Evolutionary conservation across 2,329 filamentous ascomycete genomes (phyloP), one percentile per base, ranked within the genome.

Genomic region (Dothideomycetidae sp.): DNA sequence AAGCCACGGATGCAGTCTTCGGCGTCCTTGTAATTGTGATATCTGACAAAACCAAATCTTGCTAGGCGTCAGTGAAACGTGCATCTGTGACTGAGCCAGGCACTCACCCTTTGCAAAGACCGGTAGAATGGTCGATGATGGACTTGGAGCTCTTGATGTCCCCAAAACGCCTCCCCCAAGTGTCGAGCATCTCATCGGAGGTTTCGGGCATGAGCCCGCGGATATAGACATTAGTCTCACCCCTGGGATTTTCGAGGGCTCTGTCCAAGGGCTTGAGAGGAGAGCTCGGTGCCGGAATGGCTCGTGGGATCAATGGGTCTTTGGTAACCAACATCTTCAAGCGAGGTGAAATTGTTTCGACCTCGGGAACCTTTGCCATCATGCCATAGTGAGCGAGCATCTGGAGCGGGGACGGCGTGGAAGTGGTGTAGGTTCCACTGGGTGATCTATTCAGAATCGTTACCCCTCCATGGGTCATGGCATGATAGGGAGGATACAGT

Each of bases 181-280:
- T 68, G 50, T 81, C 72, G 12, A 98, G 67, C 54, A 92, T 78
- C 34, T 92, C 81, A 52, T 98, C 90, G 33, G 92, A 90, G 1
- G 88, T 98, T 50, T 92, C 88, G 0, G 90, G 88, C 46, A 93
- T 81, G 44, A 98, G 78, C 12, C 92, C 92, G 43, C 90, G 83
- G 46, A 98, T 94, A 66, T 98, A 98, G 46, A 98, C 88, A 53
- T 98, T 98, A 45, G 85, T 90, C 54, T 96, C 93, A 31, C 86
- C 86, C 33, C 81, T 90, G 42, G 85, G 81, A 53, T 96, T 96
- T 61, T 93, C 83, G 33, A 98, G 68, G 53, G 86, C 93, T 59
- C 93, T 86, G 46, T 93, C 88, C 17, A 96, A 73, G 29, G 81
- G 86, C 68, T 93, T 82, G 63, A 82, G 75, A 51, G 81, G 81